Evolutionary conservation across 2,329 filamentous ascomycete genomes (phyloP).

Genomic region (Paramyrothecium sp.): DNA sequence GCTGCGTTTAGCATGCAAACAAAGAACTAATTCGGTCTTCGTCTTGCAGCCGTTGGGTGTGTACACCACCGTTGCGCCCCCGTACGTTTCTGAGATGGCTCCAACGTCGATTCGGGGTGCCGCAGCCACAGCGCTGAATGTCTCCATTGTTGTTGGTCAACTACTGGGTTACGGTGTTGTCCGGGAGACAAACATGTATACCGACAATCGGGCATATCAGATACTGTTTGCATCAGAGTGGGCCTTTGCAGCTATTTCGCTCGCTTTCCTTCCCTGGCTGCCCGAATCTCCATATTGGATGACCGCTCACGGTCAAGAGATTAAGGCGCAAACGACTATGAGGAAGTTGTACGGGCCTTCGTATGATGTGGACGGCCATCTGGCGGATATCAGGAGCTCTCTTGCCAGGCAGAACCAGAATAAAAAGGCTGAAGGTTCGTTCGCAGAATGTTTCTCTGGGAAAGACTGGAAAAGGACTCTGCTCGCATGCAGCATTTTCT

Average conservation of each 20-base stretch:
- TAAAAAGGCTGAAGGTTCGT: neutral
- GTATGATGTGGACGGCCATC: conserved; percentile 27
- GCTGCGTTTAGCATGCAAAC: no score
- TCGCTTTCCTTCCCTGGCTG: conserved; percentile 26
- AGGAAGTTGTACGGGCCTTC: conserved; percentile 21
- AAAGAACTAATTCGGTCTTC: neutral
- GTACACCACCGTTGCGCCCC: conserved; percentile 16
- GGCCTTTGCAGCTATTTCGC: conserved; percentile 23
- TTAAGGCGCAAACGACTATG: conserved; percentile 28
- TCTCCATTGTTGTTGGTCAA: conserved; percentile 19
- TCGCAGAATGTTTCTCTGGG: conserved; percentile 3
- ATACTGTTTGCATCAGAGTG: conserved; percentile 29
- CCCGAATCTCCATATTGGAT: conserved; percentile 31
- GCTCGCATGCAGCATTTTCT: conserved; percentile 1
- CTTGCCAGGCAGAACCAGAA: neutral
- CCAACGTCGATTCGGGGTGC: conserved; percentile 20
- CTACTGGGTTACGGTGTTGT: conserved; percentile 17
- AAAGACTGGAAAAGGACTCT: conserved; percentile 3
- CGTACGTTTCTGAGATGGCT: conserved; percentile 19
- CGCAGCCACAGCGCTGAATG: conserved; percentile 19
- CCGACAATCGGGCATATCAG: conserved; percentile 17
- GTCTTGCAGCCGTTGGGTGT: conserved; percentile 9
- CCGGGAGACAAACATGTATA: conserved; percentile 20
- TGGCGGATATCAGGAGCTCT: conserved; percentile 22
- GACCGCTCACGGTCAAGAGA: conserved; percentile 21